Conservation (phyloP, 1,139 yeast genomes). For the Pneumocystis murina region DNA sequence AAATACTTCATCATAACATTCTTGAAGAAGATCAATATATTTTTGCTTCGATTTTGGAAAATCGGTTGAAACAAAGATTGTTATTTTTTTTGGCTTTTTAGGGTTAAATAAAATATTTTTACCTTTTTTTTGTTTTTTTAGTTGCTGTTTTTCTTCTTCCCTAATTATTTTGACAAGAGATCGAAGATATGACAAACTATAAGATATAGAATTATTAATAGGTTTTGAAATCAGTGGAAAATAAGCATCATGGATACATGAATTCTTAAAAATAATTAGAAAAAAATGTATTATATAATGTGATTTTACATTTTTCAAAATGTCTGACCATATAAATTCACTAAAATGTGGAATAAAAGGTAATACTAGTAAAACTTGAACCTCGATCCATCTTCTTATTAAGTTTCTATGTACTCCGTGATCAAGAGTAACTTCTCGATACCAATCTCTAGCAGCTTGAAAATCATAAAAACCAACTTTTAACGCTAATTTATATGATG, state of each 20-base stretch:
- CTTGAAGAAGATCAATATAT: slow-evolving; percentile 71
- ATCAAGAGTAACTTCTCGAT: slow-evolving; percentile 58
- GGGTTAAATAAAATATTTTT: slow-evolving; percentile 58
- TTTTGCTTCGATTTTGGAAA: slow-evolving; percentile 96
- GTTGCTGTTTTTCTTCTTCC: slow-evolving; percentile 50
- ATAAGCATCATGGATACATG: slow-evolving; percentile 52
- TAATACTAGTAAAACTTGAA: slow-evolving; percentile 67
- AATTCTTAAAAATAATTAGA: slow-evolving; percentile 19
- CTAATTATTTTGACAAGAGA: background rate
- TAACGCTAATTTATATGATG: slow-evolving; percentile 78
- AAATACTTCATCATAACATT: slow-evolving; percentile 40
- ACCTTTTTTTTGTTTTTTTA: slow-evolving; percentile 85
- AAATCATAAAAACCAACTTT: slow-evolving; percentile 84
- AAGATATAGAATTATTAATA: slow-evolving; percentile 30
- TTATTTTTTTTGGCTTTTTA: slow-evolving; percentile 54
- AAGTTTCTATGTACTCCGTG: slow-evolving; percentile 69
- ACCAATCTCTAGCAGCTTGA: slow-evolving; percentile 90
- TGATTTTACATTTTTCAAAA: slow-evolving; percentile 35
- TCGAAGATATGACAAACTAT: background rate
- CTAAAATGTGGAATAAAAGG: slow-evolving; percentile 96
- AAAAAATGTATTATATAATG: background rate
- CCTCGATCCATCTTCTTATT: slow-evolving; percentile 65
- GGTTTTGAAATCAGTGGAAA: slow-evolving; percentile 68
- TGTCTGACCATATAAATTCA: slow-evolving; percentile 75
- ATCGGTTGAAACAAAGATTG: slow-evolving; percentile 55